Evolutionary conservation across 208 protist species (phyloP).

Genomic region (Porcisia hertigi): DNA sequence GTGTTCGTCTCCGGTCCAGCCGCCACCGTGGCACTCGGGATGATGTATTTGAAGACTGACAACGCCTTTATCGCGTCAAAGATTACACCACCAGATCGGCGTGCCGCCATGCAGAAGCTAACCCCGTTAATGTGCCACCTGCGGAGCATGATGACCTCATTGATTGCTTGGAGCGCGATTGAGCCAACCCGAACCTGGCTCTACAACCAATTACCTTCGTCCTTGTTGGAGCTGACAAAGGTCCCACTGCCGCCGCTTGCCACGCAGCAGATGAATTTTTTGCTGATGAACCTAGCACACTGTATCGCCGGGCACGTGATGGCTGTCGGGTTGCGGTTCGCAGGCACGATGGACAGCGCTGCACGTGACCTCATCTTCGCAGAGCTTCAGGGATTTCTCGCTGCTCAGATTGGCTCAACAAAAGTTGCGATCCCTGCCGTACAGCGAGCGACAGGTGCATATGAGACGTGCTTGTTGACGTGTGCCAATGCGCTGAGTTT

Average conservation of each 20-base stretch:
- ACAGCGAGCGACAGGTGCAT: conserved; percentile 74
- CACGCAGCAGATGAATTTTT: conserved; percentile 66
- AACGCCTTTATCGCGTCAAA: conserved; percentile 47
- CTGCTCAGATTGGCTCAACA: conserved; percentile 63
- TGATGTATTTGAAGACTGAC: conserved; percentile 79
- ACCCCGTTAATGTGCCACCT: conserved; percentile 74
- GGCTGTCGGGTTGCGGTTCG: conserved; percentile 81
- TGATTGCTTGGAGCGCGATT: conserved; percentile 66
- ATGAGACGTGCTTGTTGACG: conserved; percentile 69
- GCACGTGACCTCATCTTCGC: conserved; percentile 52
- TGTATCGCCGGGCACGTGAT: conserved; percentile 71
- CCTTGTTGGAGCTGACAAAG: conserved; percentile 35
- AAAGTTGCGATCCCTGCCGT: conserved; percentile 44
- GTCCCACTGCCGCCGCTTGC: conserved; percentile 24
- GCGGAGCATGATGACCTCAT: conserved; percentile 71
- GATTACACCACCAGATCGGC: conserved; percentile 51
- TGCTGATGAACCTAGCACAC: conserved; percentile 81
- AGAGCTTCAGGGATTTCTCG: conserved; percentile 76
- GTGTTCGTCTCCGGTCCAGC: conserved; percentile 62
- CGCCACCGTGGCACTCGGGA: conserved; percentile 68
- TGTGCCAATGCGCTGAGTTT: conserved; percentile 68
- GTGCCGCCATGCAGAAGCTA: conserved; percentile 65
- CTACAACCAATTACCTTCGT: conserved; percentile 42
- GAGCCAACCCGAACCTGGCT: conserved; percentile 59
- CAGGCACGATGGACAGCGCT: conserved; percentile 70